These are phyloP conservation scores for Singerocomus rubriflavus DNA, from an alignment of 1,284 basidiomycete species.

Conservation along the genomic window DNA sequence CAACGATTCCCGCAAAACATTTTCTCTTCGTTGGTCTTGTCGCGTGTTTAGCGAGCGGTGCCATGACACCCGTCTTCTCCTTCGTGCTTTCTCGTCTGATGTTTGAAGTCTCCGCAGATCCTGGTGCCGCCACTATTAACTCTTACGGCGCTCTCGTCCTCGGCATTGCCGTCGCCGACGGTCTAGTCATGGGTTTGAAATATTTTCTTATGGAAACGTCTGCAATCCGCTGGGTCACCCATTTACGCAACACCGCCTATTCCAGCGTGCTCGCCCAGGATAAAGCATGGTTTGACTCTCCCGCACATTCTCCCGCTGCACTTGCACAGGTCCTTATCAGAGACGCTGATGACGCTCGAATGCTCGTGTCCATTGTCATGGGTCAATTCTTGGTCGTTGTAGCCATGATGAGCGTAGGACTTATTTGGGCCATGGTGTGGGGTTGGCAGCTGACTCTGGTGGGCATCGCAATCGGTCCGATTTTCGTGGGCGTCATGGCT, in stretches of 20 bases:
- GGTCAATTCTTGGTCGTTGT: constrained; percentile 71
- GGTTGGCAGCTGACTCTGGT: constrained; percentile 96
- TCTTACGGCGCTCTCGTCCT: constrained; percentile 66
- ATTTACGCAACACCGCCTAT: constrained; percentile 62
- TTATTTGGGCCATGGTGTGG: constrained; percentile 83
- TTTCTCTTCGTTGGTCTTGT: constrained; percentile 68
- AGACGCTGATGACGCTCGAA: constrained; percentile 87
- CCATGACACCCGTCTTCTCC: constrained; percentile 90
- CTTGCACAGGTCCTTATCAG: constrained; percentile 85
- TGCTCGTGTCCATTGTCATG: constrained; percentile 73
- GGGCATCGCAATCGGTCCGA: constrained; percentile 82
- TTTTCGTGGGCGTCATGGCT: constrained; percentile 76
- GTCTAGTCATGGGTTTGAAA: constrained; percentile 68
- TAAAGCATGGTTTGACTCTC: constrained; percentile 85
- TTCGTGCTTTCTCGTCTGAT: constrained; percentile 84
- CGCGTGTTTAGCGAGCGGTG: constrained; percentile 67
- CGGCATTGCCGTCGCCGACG: constrained; percentile 72
- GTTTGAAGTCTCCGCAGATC: constrained; percentile 73
- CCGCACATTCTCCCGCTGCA: constrained; percentile 58
- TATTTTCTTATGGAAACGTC: constrained; percentile 75
- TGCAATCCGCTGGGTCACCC: constrained; percentile 75
- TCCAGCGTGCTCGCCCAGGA: constrained; percentile 74
- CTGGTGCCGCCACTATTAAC: constrained; percentile 66
- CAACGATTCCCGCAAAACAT: constrained; percentile 74
- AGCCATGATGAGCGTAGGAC: constrained; percentile 79